Evolutionary conservation across 345 rosid genomes (phyloP).

Genomic region (Raphanus raphanistrum): DNA sequence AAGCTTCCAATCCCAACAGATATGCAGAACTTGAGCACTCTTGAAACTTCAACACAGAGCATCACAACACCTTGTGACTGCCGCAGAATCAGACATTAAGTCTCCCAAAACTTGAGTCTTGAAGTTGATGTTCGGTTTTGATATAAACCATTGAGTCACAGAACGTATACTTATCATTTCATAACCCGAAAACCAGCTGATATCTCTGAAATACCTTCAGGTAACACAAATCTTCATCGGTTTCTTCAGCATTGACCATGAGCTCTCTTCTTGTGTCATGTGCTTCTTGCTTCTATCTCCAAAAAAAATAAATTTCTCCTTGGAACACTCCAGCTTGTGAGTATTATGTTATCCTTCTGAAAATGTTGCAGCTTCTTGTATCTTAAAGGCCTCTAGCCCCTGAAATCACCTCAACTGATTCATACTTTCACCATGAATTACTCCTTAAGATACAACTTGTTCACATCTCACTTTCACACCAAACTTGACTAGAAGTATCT

Average conservation of each 20-base stretch:
- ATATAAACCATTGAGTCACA: not conserved
- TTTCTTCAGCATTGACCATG: not conserved
- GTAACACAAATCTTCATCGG: not conserved
- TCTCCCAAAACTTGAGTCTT: not conserved
- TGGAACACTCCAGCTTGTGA: not conserved
- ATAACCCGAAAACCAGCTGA: not conserved
- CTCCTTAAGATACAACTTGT: not conserved
- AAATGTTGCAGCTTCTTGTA: not conserved
- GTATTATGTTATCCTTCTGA: not conserved
- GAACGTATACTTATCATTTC: not conserved
- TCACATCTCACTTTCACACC: not conserved
- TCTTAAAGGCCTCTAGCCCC: not conserved
- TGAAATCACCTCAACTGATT: conserved; percentile 5
- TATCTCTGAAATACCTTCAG: not conserved
- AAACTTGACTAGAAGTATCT: not conserved
- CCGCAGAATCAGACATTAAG: not conserved
- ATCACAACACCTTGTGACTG: not conserved
- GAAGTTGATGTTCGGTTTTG: not conserved
- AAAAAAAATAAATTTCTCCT: not conserved
- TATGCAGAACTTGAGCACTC: not conserved
- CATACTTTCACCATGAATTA: not conserved
- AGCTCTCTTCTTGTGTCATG: not conserved
- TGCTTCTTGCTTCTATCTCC: not conserved
- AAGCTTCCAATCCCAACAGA: not conserved
- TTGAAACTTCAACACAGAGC: not conserved